A percentile compares a stretch with the other conserved stretches of the same genome.
phyloP scores from a whole-genome alignment of 805 yeast genomes.

The Saccharomyces paradoxus region DNA sequence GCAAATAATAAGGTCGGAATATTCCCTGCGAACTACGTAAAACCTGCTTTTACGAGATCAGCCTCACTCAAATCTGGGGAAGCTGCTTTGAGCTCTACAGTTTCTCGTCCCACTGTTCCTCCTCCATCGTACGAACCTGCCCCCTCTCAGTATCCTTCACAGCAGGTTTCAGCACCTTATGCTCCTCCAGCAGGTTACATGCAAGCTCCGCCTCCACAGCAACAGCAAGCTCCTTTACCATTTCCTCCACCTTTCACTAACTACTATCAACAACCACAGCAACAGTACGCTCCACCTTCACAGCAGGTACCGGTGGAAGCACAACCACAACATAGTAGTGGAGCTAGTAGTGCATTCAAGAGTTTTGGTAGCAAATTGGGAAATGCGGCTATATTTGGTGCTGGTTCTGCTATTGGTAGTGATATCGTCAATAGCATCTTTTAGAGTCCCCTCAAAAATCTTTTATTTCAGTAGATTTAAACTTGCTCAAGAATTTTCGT shows the following conservation, averaged over 20 bases:
- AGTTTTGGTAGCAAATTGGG: constrained; percentile 66
- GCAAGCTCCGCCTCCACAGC: constrained; percentile 3
- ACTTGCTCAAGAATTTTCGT: background rate
- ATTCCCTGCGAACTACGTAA: constrained; percentile 85
- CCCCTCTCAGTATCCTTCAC: background rate
- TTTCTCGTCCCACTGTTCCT: background rate
- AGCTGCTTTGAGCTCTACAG: background rate
- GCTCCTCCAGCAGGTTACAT: constrained; percentile 2
- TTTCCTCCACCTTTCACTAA: background rate
- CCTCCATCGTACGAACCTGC: background rate
- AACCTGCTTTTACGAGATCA: constrained; percentile 15
- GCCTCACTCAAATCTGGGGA: background rate
- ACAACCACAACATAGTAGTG: constrained; percentile 3
- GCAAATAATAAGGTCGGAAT: constrained; percentile 58
- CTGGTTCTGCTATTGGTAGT: constrained; percentile 82
- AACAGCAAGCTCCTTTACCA: constrained; percentile 1
- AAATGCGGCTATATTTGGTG: constrained; percentile 77
- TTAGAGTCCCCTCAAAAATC: background rate
- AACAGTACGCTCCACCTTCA: constrained; percentile 5
- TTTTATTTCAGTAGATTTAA: background rate
- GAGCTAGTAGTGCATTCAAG: constrained; percentile 30
- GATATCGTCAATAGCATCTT: constrained; percentile 41
- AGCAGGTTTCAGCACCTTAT: constrained; percentile 1
- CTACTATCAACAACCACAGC: background rate
- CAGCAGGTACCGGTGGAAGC: constrained; percentile 1